Conservation (phyloP, 441 rosid species). For the Arabidopsis lyrata region DNA sequence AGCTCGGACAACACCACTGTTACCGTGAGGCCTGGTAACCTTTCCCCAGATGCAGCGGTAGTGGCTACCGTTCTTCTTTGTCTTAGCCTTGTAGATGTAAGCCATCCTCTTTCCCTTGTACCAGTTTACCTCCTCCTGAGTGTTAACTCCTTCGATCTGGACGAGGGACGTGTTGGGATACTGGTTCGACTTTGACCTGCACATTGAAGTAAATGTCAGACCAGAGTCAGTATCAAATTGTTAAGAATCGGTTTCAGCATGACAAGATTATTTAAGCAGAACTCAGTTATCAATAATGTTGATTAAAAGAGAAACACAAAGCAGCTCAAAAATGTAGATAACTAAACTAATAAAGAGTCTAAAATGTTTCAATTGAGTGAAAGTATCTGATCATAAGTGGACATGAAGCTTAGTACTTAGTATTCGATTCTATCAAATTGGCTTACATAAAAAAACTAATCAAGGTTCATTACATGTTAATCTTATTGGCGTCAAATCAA, state of each 20-base stretch:
- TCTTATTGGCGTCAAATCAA: not conserved
- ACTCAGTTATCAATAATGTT: not conserved
- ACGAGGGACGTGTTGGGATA: slow-evolving; percentile 82
- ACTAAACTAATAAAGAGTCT: not conserved
- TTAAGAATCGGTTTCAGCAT: not conserved
- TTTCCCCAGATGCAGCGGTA: slow-evolving; percentile 97
- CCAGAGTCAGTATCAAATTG: not conserved
- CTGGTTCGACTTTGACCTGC: slow-evolving; percentile 91
- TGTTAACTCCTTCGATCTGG: slow-evolving; percentile 95
- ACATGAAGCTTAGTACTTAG: not conserved
- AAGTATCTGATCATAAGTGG: not conserved
- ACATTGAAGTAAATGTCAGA: slow-evolving; percentile 21
- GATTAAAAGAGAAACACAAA: not conserved
- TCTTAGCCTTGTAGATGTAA: slow-evolving; percentile 88
- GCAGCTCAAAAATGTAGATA: not conserved
- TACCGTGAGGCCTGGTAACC: slow-evolving; percentile 86
- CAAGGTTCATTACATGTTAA: not conserved
- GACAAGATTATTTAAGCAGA: not conserved
- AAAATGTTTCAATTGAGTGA: not conserved
- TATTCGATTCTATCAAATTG: not conserved
- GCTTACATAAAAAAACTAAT: not conserved
- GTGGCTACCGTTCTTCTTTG: slow-evolving; percentile 76
- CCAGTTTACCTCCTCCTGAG: slow-evolving; percentile 82
- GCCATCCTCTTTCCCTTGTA: slow-evolving; percentile 82
- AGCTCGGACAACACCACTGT: slow-evolving; percentile 86